These are phyloP conservation scores for Marchantia polymorpha DNA, from an alignment of 225 moss, liverwort and hornwort species.

Conservation along the genomic window DNA sequence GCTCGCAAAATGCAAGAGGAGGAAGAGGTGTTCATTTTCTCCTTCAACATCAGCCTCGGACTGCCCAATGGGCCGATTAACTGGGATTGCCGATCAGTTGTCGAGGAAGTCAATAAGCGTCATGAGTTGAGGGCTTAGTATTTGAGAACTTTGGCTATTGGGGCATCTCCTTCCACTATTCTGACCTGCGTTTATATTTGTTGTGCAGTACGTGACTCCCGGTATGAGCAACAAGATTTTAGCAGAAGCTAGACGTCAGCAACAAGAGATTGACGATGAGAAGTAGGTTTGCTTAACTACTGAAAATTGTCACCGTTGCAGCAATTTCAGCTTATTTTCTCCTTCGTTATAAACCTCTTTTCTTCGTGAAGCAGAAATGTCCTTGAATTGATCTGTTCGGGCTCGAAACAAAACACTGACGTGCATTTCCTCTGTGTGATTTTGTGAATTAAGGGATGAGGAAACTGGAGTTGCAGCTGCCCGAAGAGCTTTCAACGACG, in stretches of 20 bases:
- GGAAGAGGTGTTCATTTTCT: slow-evolving; percentile 52
- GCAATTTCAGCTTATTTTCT: too few relatives aligned
- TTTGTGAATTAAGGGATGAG: slow-evolving; percentile 72
- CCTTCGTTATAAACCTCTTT: too few relatives aligned
- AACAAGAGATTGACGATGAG: slow-evolving; percentile 84
- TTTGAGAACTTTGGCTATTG: background rate
- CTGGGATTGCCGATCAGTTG: too few relatives aligned
- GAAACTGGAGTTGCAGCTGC: slow-evolving; percentile 80
- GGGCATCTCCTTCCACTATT: background rate
- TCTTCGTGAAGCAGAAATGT: too few relatives aligned
- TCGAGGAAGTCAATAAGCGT: background rate
- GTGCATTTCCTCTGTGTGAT: background rate
- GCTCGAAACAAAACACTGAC: background rate
- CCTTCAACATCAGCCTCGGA: too few relatives aligned
- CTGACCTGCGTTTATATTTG: background rate
- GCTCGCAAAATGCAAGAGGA: slow-evolving; percentile 61
- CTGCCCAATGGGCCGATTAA: too few relatives aligned
- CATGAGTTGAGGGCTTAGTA: background rate
- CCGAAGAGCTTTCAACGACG: slow-evolving; percentile 69
- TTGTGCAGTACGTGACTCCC: slow-evolving; percentile 73
- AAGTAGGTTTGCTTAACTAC: slow-evolving; percentile 38
- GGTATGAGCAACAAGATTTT: slow-evolving; percentile 80
- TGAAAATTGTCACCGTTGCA: background rate
- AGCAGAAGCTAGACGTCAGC: slow-evolving; percentile 82
- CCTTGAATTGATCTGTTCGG: too few relatives aligned